phyloP scores from a whole-genome alignment of 192 early-diverging fungal genomes.

The Coemansia nantahalensis region DNA sequence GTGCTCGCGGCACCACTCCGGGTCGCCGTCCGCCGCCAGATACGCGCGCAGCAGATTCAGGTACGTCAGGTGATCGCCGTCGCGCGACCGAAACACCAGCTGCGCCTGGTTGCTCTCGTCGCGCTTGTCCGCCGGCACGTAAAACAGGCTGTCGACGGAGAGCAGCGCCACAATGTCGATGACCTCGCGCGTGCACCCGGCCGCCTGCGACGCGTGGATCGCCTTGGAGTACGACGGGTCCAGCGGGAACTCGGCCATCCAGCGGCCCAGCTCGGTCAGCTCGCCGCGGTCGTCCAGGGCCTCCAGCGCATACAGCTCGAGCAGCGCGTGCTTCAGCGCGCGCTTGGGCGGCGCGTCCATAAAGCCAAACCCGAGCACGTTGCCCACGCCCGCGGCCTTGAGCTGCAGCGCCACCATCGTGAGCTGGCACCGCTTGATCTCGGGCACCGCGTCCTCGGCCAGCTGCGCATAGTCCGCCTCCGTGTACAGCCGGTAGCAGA shows the following conservation, averaged over 20 bases:
- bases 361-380: slow-evolving; percentile 91
- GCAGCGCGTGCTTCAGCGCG: slow-evolving; percentile 76
- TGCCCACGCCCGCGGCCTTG: slow-evolving; percentile 87
- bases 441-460: slow-evolving; percentile 79
- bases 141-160: slow-evolving; percentile 90
- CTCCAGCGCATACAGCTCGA: slow-evolving; percentile 84
- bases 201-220: slow-evolving; percentile 72
- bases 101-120: slow-evolving; percentile 81
- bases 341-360: slow-evolving; percentile 85
- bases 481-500: slow-evolving; percentile 91
- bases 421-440: slow-evolving; percentile 93
- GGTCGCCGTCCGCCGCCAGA: slow-evolving; percentile 71
- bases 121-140: slow-evolving; percentile 80
- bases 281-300: slow-evolving; percentile 81
- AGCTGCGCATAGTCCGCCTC: slow-evolving; percentile 75
- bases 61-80: slow-evolving; percentile 94
- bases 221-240: slow-evolving; percentile 89
- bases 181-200: slow-evolving; percentile 80
- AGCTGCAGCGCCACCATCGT: slow-evolving; percentile 80
- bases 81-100: slow-evolving; percentile 73
- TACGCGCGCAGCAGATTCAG: slow-evolving; percentile 82
- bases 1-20: slow-evolving; percentile 87
- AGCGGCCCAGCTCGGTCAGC: slow-evolving; percentile 71
- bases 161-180: slow-evolving; percentile 89
- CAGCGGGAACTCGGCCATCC: slow-evolving; percentile 91